A percentile compares a stretch with the other conserved stretches of the same genome.
Conservation (phyloP, 2,329 filamentous ascomycete genomes). For the Catunica adiposa region DNA sequence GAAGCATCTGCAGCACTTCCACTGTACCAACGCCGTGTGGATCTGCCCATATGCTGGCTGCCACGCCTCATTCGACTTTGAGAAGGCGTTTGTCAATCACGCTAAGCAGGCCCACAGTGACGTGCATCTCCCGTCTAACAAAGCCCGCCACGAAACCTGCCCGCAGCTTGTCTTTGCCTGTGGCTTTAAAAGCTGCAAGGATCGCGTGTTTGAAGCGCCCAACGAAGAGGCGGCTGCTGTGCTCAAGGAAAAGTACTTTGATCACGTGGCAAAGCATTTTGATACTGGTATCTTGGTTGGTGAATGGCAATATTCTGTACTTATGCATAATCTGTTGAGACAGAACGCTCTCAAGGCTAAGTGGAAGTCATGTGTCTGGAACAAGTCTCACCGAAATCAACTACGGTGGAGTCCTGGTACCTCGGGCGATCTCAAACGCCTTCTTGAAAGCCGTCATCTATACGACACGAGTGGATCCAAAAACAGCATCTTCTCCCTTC, state of each 20-base stretch:
- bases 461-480: slow-evolving; percentile 22
- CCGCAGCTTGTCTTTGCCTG: slow-evolving; percentile 30
- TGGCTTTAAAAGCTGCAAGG: slow-evolving; percentile 27
- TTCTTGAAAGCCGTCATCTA: slow-evolving; percentile 29
- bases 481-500: slow-evolving; percentile 19
- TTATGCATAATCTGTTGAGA: slow-evolving; percentile 29
- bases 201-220: slow-evolving; percentile 27
- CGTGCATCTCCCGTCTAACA: slow-evolving; percentile 26
- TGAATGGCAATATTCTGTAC: slow-evolving; percentile 28
- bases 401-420: slow-evolving; percentile 27
- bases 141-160: slow-evolving; percentile 26
- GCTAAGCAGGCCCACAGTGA: slow-evolving; percentile 28
- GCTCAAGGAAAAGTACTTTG: slow-evolving; percentile 29
- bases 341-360: slow-evolving; percentile 27
- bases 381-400: slow-evolving; percentile 26
- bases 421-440: slow-evolving; percentile 28
- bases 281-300: slow-evolving; percentile 27
- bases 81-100: slow-evolving; percentile 29
- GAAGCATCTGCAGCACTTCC: slow-evolving; percentile 33
- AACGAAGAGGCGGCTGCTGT: slow-evolving; percentile 22
- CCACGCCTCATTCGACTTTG: slow-evolving; percentile 28
- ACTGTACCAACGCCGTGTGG: slow-evolving; percentile 28
- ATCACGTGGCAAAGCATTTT: slow-evolving; percentile 31
- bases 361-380: slow-evolving; percentile 31
- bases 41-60: slow-evolving; percentile 27